These are phyloP conservation scores for Staphylotrichum tortipilum DNA, from an alignment of 495 filamentous ascomycete species.

Conservation along the genomic window DNA sequence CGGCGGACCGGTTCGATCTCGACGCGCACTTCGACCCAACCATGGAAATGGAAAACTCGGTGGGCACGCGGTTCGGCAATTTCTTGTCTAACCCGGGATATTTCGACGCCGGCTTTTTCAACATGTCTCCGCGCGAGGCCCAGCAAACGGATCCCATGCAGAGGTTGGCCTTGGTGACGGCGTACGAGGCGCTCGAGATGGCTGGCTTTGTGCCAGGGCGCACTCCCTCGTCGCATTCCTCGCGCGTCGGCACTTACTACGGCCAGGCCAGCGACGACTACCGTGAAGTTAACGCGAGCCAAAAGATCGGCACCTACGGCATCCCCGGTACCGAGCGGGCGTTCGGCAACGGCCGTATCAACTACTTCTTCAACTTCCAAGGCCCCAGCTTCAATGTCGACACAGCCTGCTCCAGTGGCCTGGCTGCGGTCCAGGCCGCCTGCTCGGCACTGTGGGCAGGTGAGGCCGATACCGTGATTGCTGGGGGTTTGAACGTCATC, in stretches of 20 bases:
- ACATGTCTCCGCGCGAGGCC: too few relatives aligned
- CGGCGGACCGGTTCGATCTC: too few relatives aligned
- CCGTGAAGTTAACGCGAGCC: neutral
- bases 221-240: neutral
- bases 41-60: too few relatives aligned
- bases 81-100: too few relatives aligned
- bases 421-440: neutral
- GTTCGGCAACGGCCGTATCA: neutral
- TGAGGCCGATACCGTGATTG: neutral
- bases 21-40: too few relatives aligned
- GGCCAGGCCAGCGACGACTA: neutral
- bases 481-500: neutral
- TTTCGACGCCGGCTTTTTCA: too few relatives aligned
- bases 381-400: neutral
- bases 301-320: neutral
- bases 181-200: too few relatives aligned
- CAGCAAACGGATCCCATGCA: too few relatives aligned
- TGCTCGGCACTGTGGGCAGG: neutral
- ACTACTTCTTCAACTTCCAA: neutral
- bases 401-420: neutral
- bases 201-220: neutral
- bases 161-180: too few relatives aligned
- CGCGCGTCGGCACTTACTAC: neutral
- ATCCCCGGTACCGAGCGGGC: neutral
- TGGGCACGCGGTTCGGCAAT: too few relatives aligned